Base-by-base conservation (phyloP, 129 eudicot species). In the Flaveria brownii region DNA sequence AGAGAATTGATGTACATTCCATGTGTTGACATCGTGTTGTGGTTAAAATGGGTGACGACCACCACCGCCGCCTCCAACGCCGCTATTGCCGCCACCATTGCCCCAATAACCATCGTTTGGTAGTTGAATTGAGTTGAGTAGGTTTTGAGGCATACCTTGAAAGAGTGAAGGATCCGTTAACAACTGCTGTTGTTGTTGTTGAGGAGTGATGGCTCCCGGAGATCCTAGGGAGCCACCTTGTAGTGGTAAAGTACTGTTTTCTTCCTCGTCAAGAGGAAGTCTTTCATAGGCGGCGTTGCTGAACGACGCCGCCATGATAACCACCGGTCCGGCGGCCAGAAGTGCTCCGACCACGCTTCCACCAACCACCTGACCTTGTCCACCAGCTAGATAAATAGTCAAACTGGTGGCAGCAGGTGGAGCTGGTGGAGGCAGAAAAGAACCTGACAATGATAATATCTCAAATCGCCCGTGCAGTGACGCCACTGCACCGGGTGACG, bases 331-430 rank as follows among this genome's bases (percentile, higher is more conserved):
- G 0, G 91, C 80, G 0, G 97, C 97, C 11, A 88, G 18, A 49
- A 91, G 93, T 2, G 81, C 84, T 13, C 97, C 93, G 0, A 81
- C 90, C 26, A 88, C 97, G 17, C 88, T 59, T 2, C 97, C 97
- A 50, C 97, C 97, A 14, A 91, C 89, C 77, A 91, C 97, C 62
- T 91, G 97, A 0, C 97, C 97, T 82, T 91, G 97, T 26, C 93
- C 93, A 8, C 97, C 97, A 0, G 91, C 91, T 56, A 91, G 61
- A 57, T 88, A 91, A 7, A 88, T 85, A 1, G 93, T 88, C 83
- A 91, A 56, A 54, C 87, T 87, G 0, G 91, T 82, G 14, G 97
- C 93, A 0, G 85, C 93, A 1, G 93, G 93, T 1, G 97, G 93
- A 18, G 97, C 93, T 0, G 97, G 97, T 1, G 93, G 93, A 5